Base-by-base conservation (phyloP, 176 grass and related monocot genomes). In the Musa schizocarpa region DNA sequence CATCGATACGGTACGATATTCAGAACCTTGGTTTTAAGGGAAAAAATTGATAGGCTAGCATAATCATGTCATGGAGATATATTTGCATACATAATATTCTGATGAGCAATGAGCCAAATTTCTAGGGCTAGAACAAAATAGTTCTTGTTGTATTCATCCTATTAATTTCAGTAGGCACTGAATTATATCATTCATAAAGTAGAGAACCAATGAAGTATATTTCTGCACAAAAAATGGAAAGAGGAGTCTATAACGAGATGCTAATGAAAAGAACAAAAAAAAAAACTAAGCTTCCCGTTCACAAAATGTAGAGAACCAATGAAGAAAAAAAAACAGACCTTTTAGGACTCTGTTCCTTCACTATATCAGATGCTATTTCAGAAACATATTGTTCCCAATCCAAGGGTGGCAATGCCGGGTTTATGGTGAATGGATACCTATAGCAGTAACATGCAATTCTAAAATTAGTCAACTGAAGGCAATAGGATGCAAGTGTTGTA, bases 321-420 rank as follows among this genome's bases (percentile, higher is more conserved):
- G 22, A 22, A 22, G 22, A 22, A 22, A 22, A 22, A 22, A 22
- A 22, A 22, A 22, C 22, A 22, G 22, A 22, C 22, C 22, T 22
- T 22, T 22, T 22, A 22, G 22, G 22, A 22, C 22, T 22, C 22
- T 22, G 22, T 22, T 22, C 22, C 22, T 22, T 22, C 22, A 22
- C 0, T 22, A 22, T 22, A 22, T 22, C 22, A 22, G 22, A 22
- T 22, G 22, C 90, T 68, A 99, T 94, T 83, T 91, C 90, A 52
- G 86, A 91, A 10, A 99, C 82, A 23, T 99, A 92, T 75, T 92
- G 88, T 88, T 99, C 95, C 95, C 95, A 99, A 59, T 99, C 95
- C 83, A 99, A 86, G 52, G 95, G 90, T 50, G 90, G 88, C 1
- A 83, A 77, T 6, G 74, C 86, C 87, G 94, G 95, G 85, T 89